Conservation (phyloP, 108 stramenopile species). For the Bacterosira constricta region DNA sequence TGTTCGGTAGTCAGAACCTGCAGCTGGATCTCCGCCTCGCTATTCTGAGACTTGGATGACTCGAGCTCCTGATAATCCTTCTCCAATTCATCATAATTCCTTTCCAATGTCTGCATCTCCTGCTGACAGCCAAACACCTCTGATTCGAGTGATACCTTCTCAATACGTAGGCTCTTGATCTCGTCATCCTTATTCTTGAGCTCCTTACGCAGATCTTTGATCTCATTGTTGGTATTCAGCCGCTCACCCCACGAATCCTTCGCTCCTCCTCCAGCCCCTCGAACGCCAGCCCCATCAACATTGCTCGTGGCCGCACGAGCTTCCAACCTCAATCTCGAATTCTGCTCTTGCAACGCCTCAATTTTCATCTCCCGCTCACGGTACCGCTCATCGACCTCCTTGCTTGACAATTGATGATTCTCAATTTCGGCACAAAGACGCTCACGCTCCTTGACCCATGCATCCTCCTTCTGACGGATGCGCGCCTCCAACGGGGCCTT, state of each 20-base stretch:
- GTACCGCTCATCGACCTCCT: conserved; percentile 73
- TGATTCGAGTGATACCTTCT: conserved; percentile 83
- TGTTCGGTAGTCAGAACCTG: conserved; percentile 80
- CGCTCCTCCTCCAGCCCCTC: neutral
- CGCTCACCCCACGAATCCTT: conserved; percentile 70
- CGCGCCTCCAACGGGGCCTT: conserved; percentile 88
- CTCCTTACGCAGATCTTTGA: conserved; percentile 75
- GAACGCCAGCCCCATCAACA: conserved; percentile 6
- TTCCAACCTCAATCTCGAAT: conserved; percentile 57
- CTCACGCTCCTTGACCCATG: conserved; percentile 72
- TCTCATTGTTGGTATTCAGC: conserved; percentile 74
- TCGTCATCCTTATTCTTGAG: conserved; percentile 73
- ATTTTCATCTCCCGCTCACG: conserved; percentile 69
- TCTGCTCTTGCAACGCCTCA: conserved; percentile 68
- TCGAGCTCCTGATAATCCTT: conserved; percentile 74
- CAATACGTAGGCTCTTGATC: conserved; percentile 68
- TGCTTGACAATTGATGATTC: conserved; percentile 35
- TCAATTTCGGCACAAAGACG: conserved; percentile 71
- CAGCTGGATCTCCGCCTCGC: conserved; percentile 87
- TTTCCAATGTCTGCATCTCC: conserved; percentile 58
- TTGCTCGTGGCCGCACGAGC: conserved; percentile 63
- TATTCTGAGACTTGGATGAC: conserved; percentile 71
- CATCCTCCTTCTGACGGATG: conserved; percentile 83
- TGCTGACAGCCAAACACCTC: conserved; percentile 79
- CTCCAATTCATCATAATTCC: conserved; percentile 74